Conservation (phyloP, 176 grass and related monocot species). For the Aegilops tauschii region DNA sequence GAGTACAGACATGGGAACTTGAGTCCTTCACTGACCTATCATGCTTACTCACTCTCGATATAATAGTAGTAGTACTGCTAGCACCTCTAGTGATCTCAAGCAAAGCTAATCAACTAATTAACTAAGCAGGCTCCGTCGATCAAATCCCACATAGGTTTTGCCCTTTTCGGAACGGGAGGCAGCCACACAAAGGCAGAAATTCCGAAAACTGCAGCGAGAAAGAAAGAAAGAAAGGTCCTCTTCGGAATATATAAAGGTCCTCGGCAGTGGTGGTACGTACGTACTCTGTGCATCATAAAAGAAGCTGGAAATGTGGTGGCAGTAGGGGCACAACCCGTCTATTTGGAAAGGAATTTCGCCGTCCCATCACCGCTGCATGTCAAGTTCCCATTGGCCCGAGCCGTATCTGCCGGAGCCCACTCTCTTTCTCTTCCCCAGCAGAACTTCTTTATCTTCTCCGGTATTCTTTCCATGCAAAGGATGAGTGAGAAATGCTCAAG, state of each 20-base stretch:
- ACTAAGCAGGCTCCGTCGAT: background rate
- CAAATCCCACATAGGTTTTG: conserved; percentile 6
- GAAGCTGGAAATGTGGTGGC: background rate
- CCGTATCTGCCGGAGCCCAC: background rate
- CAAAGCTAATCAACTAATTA: background rate
- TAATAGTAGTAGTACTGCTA: no score
- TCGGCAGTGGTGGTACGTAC: background rate
- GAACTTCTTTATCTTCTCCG: background rate
- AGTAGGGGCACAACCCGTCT: background rate
- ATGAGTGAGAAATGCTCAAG: background rate
- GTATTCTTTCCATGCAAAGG: conserved; percentile 13
- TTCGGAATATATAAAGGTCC: background rate
- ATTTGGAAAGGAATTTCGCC: conserved; percentile 3
- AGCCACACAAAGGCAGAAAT: background rate
- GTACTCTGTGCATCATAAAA: background rate
- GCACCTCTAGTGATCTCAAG: no score
- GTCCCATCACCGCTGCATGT: background rate
- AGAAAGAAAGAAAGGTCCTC: background rate
- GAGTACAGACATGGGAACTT: background rate
- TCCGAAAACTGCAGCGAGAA: background rate
- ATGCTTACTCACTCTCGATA: no score
- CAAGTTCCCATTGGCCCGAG: conserved; percentile 25
- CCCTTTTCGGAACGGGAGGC: background rate
- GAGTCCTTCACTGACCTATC: no score
- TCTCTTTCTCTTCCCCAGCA: background rate